Conservation (phyloP, 176 grass and related monocot genomes). For the Cocos nucifera region DNA sequence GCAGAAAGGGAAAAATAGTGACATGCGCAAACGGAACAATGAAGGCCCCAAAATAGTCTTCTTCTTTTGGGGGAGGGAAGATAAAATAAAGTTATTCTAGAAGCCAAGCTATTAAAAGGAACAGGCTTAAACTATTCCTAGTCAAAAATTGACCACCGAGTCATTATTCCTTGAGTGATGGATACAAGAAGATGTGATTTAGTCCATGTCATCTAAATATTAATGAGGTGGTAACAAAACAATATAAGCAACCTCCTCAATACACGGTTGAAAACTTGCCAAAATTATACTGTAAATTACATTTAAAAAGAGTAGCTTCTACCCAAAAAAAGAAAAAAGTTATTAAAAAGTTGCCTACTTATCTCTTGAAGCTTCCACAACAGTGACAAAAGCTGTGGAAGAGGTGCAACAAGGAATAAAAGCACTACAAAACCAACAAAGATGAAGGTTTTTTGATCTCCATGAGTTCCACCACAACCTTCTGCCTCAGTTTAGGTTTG, state of each 20-base stretch:
- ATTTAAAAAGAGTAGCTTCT: too few species aligned
- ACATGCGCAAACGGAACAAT: too few species aligned
- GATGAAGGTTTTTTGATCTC: neutral
- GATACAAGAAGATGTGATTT: constrained; percentile 38
- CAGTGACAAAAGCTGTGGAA: neutral
- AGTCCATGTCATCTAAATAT: constrained; percentile 50
- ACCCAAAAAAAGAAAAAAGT: too few species aligned
- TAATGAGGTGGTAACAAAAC: constrained; percentile 21
- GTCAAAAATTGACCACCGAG: constrained; percentile 46
- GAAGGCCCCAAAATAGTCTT: too few species aligned
- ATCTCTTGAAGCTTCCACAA: constrained; percentile 10
- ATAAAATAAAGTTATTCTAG: too few species aligned
- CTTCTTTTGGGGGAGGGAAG: too few species aligned
- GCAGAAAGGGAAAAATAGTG: too few species aligned
- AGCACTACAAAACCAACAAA: neutral
- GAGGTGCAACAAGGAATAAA: too few species aligned
- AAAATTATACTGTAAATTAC: neutral
- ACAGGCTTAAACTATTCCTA: constrained; percentile 13
- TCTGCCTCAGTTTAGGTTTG: too few species aligned
- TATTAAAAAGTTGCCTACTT: constrained; percentile 10
- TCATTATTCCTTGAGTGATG: constrained; percentile 28
- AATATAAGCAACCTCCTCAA: constrained; percentile 45
- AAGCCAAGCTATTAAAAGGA: too few species aligned
- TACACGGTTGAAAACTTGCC: constrained; percentile 29
- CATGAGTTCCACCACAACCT: too few species aligned